Evolutionary conservation across 1,284 basidiomycete genomes (phyloP), one percentile per base, ranked within the genome.

Genomic region (Microbotryomycetes sp.): DNA sequence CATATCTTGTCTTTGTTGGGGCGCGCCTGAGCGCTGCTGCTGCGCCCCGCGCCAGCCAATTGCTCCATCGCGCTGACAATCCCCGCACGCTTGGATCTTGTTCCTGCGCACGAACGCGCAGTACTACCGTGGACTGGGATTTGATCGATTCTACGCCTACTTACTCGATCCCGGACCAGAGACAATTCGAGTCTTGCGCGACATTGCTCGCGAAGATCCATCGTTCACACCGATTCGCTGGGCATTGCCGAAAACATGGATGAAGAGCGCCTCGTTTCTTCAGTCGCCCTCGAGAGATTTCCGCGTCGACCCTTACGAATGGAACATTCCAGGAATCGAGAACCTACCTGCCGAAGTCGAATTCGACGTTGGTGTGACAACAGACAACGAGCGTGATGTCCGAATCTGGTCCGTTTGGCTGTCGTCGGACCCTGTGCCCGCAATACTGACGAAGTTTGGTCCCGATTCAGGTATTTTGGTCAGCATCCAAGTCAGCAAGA

Each of bases 121-220:
- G 28, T 54, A 59, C 51, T 54, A 59, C 45, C 51, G 46, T 31
- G 51, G 42, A 6, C 58, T 59, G 46, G 58, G 58, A 19, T 54
- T 59, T 47, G 25, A 36, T 45, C n/a, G 54, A 26, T 49, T 59
- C 52, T 59, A 54, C 58, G 45, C 52, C 23, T 59, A 59, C 46
- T 46, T 59, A 30, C 46, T 59, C 51, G 52, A 59, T 47, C 58
- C 58, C 3, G 58, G 58, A 49, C 58, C 58, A 22, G 42, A 49
- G 16, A 59, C 58, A 47, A 31, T 54, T 26, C 42, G 23, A 23
- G 30, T 59, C 52, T 19, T 59, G 6, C 52, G 52, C 12, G 58
- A 59, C 42, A 28, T 59, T n/a, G 46, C 32, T 25, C 23, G 26
- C 25, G 31, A 45, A 25, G 58, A 59, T 19, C 26, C 32, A 7